Base-by-base conservation (phyloP, 2,329 filamentous ascomycete species). In the Hypoxylon sp. region DNA sequence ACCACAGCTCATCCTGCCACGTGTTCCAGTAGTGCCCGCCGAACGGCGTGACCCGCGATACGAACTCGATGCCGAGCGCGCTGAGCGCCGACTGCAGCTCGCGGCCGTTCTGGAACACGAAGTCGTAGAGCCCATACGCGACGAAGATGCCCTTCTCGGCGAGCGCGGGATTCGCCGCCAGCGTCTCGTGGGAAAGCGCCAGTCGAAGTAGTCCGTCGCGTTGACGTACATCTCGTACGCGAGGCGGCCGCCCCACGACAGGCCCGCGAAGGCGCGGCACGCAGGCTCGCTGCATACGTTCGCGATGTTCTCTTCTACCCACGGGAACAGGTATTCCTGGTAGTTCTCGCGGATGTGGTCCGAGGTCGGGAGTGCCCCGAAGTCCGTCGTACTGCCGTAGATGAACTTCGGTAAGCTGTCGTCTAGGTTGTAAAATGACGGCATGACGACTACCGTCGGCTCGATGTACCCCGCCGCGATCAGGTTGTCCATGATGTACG, bases 191-290 rank as follows among this genome's bases (percentile, higher is more conserved):
- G 37, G 67, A 62, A 6, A 73, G 55, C 37, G 69, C 66, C 30
- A 74, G 64, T 67, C 63, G 54, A 74, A 74, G 62, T 61, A 67
- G 57, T 70, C 72, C 7, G 73, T 74, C 13, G 72, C 72, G 56
- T 73, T 73, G 58, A 73, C 67, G 60, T 68, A 72, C 73, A 74
- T 74, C 69, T 74, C 73, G 68, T 74, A 75, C 30, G 71, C 67
- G 17, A 75, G 68, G 3, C 70, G 68, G 13, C 71, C 73, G 54
- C 73, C 73, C 62, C 71, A 68, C 15, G 67, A 69, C 3, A 74
- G 62, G 7, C 73, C 73, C 4, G 72, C 71, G 61, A 74, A 74
- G 37, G 72, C 73, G 15, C 73, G 71, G 48, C 72, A 71, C 26
- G 52, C 46, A 7, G 72, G 60, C 50, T 65, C 52, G n/a, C 41